A percentile compares a stretch with the other conserved stretches of the same genome.
phyloP scores from a whole-genome alignment of 2,329 filamentous ascomycete species.

The Cercospora sp. region DNA sequence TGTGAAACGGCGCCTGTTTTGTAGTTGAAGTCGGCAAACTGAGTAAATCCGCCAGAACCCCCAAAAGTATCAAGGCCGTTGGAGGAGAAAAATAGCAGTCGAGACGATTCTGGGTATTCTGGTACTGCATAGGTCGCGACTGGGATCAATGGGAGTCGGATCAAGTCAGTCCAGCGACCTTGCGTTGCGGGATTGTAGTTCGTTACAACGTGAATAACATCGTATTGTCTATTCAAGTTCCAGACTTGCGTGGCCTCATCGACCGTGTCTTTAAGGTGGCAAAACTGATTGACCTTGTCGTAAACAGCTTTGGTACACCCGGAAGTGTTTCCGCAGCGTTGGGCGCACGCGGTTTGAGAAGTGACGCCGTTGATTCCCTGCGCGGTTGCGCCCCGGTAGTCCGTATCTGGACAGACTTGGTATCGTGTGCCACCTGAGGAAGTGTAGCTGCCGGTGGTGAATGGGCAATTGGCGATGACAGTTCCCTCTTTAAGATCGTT shows the following conservation, averaged over 20 bases:
- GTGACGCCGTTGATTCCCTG: background rate
- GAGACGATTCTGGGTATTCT: constrained; percentile 10
- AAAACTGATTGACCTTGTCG: background rate
- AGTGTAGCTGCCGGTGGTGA: constrained; percentile 6
- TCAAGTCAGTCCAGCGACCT: constrained; percentile 16
- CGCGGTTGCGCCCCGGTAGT: background rate
- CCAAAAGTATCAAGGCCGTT: constrained; percentile 8
- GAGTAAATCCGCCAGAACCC: constrained; percentile 1
- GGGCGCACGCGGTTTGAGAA: background rate
- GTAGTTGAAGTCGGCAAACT: constrained; percentile 22
- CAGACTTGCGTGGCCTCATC: constrained; percentile 6
- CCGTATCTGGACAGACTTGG: constrained; percentile 9
- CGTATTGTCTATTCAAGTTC: constrained; percentile 10
- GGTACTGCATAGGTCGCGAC: constrained; percentile 19
- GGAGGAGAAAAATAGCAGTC: constrained; percentile 16
- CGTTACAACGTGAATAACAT: constrained; percentile 1
- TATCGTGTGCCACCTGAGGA: constrained; percentile 5
- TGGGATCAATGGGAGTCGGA: constrained; percentile 17
- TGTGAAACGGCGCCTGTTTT: constrained; percentile 17
- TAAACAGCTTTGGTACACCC: constrained; percentile 17
- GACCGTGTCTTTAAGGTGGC: constrained; percentile 5
- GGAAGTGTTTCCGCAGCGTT: constrained; percentile 5
- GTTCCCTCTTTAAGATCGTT: background rate
- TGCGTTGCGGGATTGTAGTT: constrained; percentile 4
- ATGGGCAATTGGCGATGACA: constrained; percentile 12